phyloP scores from a whole-genome alignment of 768 basidiomycete species.

The Trametes elegans region DNA sequence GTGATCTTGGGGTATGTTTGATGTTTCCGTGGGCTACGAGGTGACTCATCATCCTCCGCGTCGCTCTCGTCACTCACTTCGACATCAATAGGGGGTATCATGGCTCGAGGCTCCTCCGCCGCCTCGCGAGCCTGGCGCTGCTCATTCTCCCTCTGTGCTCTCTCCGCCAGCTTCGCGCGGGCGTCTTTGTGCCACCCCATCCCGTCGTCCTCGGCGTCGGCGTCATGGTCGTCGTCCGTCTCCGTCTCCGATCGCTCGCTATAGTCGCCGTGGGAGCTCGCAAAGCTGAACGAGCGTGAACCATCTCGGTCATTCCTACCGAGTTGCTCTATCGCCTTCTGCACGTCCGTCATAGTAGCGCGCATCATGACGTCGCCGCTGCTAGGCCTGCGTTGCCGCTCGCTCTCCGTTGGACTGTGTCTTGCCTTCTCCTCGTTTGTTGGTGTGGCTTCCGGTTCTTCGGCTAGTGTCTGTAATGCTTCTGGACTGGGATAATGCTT shows the following conservation, averaged over 20 bases:
- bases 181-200: slow-evolving; percentile 67
- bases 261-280: slow-evolving; percentile 54
- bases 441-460: slow-evolving; percentile 33
- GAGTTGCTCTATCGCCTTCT: slow-evolving; percentile 87
- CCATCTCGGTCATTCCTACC: slow-evolving; percentile 57
- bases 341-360: slow-evolving; percentile 87
- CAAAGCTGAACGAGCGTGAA: slow-evolving; percentile 73
- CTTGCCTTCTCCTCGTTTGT: slow-evolving; percentile 20
- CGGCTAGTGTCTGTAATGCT: slow-evolving; percentile 43
- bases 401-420: slow-evolving; percentile 19
- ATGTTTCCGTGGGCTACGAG: slow-evolving; percentile 14
- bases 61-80: slow-evolving; percentile 83
- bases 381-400: slow-evolving; percentile 24
- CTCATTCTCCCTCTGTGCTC: slow-evolving; percentile 61
- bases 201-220: slow-evolving; percentile 50
- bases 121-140: slow-evolving; percentile 51
- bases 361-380: slow-evolving; percentile 77
- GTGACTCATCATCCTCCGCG: slow-evolving; percentile 47
- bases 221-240: slow-evolving; percentile 50
- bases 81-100: slow-evolving; percentile 66
- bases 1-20: slow-evolving; percentile 57
- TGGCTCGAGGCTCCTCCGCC: slow-evolving; percentile 35
- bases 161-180: slow-evolving; percentile 65
- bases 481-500: slow-evolving; percentile 24
- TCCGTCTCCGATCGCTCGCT: slow-evolving; percentile 44